Percentiles rank a stretch among this genome's conserved stretches.
These are phyloP conservation scores for Apiotrichum gamsii DNA, from an alignment of 1,284 basidiomycete genomes.

Conservation along the genomic window DNA sequence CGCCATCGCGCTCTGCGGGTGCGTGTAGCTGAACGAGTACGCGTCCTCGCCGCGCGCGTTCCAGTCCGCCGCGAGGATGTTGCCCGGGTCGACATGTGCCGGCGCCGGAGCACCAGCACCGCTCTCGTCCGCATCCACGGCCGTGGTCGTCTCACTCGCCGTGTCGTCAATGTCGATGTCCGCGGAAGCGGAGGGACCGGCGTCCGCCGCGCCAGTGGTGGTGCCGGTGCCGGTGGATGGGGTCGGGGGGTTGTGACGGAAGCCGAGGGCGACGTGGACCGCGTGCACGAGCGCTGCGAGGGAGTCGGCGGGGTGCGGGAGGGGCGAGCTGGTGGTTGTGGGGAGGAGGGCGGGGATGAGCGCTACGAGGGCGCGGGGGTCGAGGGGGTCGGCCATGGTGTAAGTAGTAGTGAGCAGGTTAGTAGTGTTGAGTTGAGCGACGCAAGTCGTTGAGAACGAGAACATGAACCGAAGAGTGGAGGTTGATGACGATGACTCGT, in stretches of 20 bases:
- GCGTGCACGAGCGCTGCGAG: constrained; percentile 47
- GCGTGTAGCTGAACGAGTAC: constrained; percentile 47
- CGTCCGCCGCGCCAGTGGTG: neutral
- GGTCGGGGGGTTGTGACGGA: constrained; percentile 33
- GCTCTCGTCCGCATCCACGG: constrained; percentile 34
- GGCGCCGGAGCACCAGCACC: neutral
- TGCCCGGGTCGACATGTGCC: neutral
- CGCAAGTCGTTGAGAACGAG: no score
- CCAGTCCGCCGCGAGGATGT: constrained; percentile 27
- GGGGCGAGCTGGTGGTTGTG: constrained; percentile 24
- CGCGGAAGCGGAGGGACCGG: neutral
- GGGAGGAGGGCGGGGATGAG: constrained; percentile 29
- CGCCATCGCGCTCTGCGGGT: constrained; percentile 45
- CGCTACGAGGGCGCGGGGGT: constrained; percentile 18
- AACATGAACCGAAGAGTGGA: no score
- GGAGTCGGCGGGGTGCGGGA: constrained; percentile 40
- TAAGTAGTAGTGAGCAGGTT: neutral
- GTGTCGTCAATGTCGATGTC: constrained; percentile 30
- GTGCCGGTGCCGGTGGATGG: no score
- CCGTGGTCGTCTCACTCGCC: constrained; percentile 39
- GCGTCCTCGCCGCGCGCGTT: constrained; percentile 37
- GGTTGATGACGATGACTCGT: no score
- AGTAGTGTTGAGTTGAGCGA: neutral
- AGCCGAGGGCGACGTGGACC: constrained; percentile 45
- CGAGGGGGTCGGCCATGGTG: constrained; percentile 32